A percentile compares a stretch with the other conserved stretches of the same genome.
phyloP scores from a whole-genome alignment of 139 green algal genomes.

The Pycnococcus provasolii region DNA sequence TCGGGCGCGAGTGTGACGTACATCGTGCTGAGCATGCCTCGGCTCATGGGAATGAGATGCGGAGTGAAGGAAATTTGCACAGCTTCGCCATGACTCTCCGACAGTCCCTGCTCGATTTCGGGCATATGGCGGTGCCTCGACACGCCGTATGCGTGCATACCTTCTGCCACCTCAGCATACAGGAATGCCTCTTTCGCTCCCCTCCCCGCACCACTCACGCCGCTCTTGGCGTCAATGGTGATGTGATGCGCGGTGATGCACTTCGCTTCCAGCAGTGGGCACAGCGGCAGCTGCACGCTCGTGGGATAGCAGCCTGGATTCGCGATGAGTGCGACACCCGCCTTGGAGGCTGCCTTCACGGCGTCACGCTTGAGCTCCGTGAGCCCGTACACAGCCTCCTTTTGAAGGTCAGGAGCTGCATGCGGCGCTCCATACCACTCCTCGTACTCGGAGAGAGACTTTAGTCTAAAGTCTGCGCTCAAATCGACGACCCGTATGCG shows the following conservation, averaged over 20 bases:
- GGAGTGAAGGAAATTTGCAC: conserved; percentile 84
- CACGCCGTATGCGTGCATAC: conserved; percentile 66
- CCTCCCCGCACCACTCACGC: conserved; percentile 75
- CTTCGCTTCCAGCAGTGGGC: conserved; percentile 55
- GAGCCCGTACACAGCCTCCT: conserved; percentile 89
- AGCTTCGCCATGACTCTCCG: conserved; percentile 50
- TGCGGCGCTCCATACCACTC: conserved; percentile 93
- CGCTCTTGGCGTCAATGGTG: conserved; percentile 93
- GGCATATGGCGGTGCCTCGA: conserved; percentile 77
- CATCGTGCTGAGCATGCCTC: conserved; percentile 91
- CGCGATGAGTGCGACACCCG: conserved; percentile 51
- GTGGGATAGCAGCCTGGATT: conserved; percentile 98
- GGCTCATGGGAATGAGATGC: conserved; percentile 89
- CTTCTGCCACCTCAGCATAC: conserved; percentile 80
- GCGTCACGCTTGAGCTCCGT: conserved; percentile 79
- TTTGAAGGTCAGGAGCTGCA: conserved; percentile 79
- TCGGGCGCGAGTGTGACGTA: conserved; percentile 76
- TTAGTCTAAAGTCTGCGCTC: conserved; percentile 88
- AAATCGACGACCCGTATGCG: conserved; percentile 90
- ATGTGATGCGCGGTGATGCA: conserved; percentile 81
- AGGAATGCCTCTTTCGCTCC: conserved; percentile 81
- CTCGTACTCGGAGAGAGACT: conserved; percentile 65
- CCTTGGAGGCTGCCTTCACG: conserved; percentile 60
- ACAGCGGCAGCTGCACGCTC: conserved; percentile 65
- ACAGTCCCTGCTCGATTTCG: conserved; percentile 92